Evolutionary conservation across 257 asterid species (phyloP).

Genomic region (Nicotiana tomentosiformis): DNA sequence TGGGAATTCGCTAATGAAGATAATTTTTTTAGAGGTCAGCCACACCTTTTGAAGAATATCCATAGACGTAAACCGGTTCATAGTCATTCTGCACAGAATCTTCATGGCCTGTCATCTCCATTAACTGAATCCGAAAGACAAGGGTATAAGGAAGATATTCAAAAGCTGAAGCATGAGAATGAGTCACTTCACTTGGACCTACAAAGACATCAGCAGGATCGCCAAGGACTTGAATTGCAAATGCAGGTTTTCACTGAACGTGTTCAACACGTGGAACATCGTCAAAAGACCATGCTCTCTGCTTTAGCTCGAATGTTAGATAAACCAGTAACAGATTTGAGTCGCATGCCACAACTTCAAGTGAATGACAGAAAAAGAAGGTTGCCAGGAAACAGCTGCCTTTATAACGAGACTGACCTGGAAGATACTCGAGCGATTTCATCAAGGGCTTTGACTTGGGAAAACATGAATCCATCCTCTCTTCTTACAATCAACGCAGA

Average conservation of each 20-base stretch:
- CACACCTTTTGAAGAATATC: constrained; percentile 72
- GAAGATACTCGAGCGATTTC: constrained; percentile 30
- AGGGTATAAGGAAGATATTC: constrained; percentile 56
- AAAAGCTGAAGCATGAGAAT: constrained; percentile 50
- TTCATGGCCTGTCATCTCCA: constrained; percentile 30
- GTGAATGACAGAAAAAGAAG: constrained; percentile 59
- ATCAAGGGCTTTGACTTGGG: constrained; percentile 30
- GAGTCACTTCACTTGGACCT: constrained; percentile 46
- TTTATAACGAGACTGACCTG: constrained; percentile 30
- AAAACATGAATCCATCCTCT: constrained; percentile 34
- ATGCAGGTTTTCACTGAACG: constrained; percentile 39
- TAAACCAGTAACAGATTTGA: constrained; percentile 35
- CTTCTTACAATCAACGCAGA: constrained; percentile 39
- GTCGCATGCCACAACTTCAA: constrained; percentile 36
- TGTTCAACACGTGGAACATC: constrained; percentile 36
- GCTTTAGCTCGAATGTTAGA: constrained; percentile 39
- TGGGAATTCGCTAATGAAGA: constrained; percentile 92
- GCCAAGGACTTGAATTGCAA: constrained; percentile 39
- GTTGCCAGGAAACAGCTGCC: constrained; percentile 43
- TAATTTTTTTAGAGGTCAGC: constrained; percentile 59
- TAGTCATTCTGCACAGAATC: constrained; percentile 67
- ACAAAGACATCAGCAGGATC: constrained; percentile 47
- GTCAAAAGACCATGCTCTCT: constrained; percentile 48
- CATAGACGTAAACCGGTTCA: constrained; percentile 91
- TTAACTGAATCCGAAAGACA: constrained; percentile 62